Percentiles rank a stretch among this genome's conserved stretches.
Evolutionary conservation across 345 rosid genomes (phyloP).

Genomic region (Eutrema japonicum): DNA sequence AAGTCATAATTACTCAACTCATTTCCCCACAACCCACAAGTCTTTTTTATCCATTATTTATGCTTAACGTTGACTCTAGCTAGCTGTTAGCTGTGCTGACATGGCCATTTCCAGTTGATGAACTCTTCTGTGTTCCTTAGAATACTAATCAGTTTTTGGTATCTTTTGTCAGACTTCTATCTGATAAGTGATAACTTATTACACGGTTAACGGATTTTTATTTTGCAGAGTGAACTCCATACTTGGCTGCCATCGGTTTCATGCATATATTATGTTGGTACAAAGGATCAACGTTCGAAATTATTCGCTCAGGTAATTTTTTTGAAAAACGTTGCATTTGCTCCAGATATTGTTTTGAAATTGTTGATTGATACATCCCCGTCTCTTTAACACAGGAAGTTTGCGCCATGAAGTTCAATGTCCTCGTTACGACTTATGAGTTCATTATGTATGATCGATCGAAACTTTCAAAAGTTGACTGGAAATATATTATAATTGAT

Average conservation of each 20-base stretch:
- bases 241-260: slow-evolving; percentile 97
- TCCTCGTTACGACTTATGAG: slow-evolving; percentile 97
- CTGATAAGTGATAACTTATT: slow-evolving; percentile 24
- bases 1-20: slow-evolving; percentile 5
- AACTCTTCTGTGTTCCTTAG: slow-evolving; percentile 23
- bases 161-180: slow-evolving; percentile 12
- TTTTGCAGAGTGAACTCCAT: slow-evolving; percentile 88
- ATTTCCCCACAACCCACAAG: slow-evolving; percentile 3
- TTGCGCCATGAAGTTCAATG: slow-evolving; percentile 93
- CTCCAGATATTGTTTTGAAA: slow-evolving; percentile 13
- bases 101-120: slow-evolving; percentile 27
- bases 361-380: slow-evolving; percentile 36
- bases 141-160: slow-evolving; percentile 15
- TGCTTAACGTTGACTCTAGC: slow-evolving; percentile 7
- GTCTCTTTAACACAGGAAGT: slow-evolving; percentile 72
- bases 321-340: slow-evolving; percentile 32
- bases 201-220: slow-evolving; percentile 3
- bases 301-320: slow-evolving; percentile 86
- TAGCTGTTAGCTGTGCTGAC: slow-evolving; percentile 33
- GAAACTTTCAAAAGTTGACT: slow-evolving; percentile 95
- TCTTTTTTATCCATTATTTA: slow-evolving; percentile 19
- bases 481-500: slow-evolving; percentile 98
- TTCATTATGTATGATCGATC: slow-evolving; percentile 99
- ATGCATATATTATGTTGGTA: slow-evolving; percentile 95
- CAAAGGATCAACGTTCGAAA: slow-evolving; percentile 91